Evolutionary conservation across 495 filamentous ascomycete genomes (phyloP), one percentile per base, ranked within the genome.

Genomic region (Aspergillus ellipticus): DNA sequence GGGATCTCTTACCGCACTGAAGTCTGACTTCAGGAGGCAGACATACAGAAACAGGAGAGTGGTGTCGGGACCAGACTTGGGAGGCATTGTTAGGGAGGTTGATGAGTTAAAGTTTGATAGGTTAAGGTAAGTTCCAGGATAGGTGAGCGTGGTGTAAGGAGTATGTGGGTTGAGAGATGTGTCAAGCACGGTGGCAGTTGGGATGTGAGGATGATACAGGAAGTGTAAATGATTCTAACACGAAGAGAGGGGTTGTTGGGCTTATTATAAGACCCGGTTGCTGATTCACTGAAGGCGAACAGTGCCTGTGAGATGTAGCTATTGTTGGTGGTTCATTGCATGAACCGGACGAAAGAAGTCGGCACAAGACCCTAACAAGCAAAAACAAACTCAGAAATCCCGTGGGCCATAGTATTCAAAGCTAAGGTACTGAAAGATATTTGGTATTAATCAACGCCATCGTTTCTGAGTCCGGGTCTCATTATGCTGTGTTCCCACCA

Each of bases 41-140:
- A 66, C 59, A 52, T 70, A 78, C 8, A 78, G 66, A 51, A 78
- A 74, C 54, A 62, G 61, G 24, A 71, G 50, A 47, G 61, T 68
- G 28, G 65, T 61, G 45, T 74, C 66, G 9, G 64, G 55, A 15
- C 61, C 8, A 65, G 61, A n/a, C 43, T 65, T 70, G 2, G 66
- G 55, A 9, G 55, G 29, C 53, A 58, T 60, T 33, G 9, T 31
- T 10, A 13, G n/a, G n/a, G n/a, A n/a, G 35, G 13, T 46, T 1
- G 42, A 22, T 47, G 49, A 22, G 1, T 19, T 53, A 21, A 33
- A 17, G 16, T 2, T 39, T 4, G 35, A n/a, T 39, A 39, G 35
- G 3, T 28, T 28, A n/a, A n/a, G n/a, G n/a, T n/a, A 7, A 13
- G 9, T 33, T 33, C 31, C 1, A 1, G 9, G 31, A 33, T 42